Evolutionary conservation across 805 yeast species (phyloP).

Genomic region (Diddensiella santjacobensis): DNA sequence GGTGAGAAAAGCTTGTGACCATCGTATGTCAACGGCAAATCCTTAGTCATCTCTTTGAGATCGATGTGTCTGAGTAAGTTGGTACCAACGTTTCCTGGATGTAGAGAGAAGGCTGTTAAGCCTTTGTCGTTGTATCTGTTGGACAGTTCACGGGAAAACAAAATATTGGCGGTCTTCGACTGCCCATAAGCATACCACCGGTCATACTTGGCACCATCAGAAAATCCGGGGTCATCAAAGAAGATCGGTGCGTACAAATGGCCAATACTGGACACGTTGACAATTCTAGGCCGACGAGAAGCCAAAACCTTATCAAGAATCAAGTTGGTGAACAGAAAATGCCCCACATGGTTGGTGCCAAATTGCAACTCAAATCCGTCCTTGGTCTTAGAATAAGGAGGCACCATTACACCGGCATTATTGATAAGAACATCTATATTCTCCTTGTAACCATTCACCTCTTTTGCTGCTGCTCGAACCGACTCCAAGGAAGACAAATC

Average conservation of each 20-base stretch:
- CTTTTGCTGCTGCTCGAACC: constrained; percentile 17
- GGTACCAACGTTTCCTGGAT: constrained; percentile 14
- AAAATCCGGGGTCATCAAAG: constrained; percentile 6
- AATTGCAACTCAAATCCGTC: constrained; percentile 76
- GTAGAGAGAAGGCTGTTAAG: constrained; percentile 10
- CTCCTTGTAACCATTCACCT: constrained; percentile 12
- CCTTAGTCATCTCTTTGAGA: constrained; percentile 73
- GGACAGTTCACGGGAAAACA: constrained; percentile 8
- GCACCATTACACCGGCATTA: constrained; percentile 78
- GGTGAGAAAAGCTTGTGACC: constrained; percentile 65
- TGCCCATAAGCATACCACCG: constrained; percentile 16
- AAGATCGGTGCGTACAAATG: constrained; percentile 5
- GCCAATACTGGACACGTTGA: constrained; percentile 2
- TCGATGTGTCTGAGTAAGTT: neutral
- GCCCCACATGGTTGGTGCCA: constrained; percentile 75
- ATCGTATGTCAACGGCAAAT: constrained; percentile 89
- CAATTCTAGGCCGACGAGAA: neutral
- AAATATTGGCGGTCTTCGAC: constrained; percentile 18
- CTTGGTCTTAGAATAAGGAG: constrained; percentile 54
- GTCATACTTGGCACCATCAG: constrained; percentile 6
- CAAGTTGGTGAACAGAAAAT: constrained; percentile 59
- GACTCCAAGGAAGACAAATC: constrained; percentile 18
- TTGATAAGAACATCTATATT: constrained; percentile 60
- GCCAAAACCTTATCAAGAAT: constrained; percentile 1
- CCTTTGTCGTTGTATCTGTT: constrained; percentile 3